Evolutionary conservation across 306 rosid genomes (phyloP).

Genomic region (Vigna hirtella): DNA sequence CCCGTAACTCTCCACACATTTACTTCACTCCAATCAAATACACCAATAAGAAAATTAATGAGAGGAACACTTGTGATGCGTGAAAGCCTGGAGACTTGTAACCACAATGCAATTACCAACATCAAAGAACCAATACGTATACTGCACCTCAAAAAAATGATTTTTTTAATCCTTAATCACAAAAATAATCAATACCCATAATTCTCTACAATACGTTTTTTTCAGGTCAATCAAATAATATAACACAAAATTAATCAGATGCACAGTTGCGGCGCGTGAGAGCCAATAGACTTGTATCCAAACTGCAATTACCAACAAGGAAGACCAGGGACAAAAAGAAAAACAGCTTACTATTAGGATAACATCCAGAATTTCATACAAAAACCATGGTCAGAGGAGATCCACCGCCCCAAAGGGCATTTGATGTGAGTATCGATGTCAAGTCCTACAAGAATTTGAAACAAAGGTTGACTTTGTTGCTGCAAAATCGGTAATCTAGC

Average conservation of each 20-base stretch:
- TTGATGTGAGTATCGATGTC: background rate
- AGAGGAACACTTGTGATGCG: background rate
- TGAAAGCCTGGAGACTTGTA: background rate
- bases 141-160: background rate
- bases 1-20: background rate
- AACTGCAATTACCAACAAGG: constrained; percentile 7
- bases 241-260: constrained; percentile 7
- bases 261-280: background rate
- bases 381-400: background rate
- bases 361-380: constrained; percentile 13
- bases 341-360: constrained; percentile 1
- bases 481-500: constrained; percentile 10
- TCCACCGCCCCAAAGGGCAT: background rate
- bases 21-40: constrained; percentile 6
- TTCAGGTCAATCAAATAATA: constrained; percentile 7
- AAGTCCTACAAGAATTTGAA: constrained; percentile 28
- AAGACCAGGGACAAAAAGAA: background rate
- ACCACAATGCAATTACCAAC: constrained; percentile 6
- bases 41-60: constrained; percentile 11
- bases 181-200: background rate
- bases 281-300: background rate
- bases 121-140: background rate
- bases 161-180: background rate
- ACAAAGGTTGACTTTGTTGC: constrained; percentile 7
- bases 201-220: background rate